Evolutionary conservation across 257 asterid genomes (phyloP).

Genomic region (Solanum lignicaule): DNA sequence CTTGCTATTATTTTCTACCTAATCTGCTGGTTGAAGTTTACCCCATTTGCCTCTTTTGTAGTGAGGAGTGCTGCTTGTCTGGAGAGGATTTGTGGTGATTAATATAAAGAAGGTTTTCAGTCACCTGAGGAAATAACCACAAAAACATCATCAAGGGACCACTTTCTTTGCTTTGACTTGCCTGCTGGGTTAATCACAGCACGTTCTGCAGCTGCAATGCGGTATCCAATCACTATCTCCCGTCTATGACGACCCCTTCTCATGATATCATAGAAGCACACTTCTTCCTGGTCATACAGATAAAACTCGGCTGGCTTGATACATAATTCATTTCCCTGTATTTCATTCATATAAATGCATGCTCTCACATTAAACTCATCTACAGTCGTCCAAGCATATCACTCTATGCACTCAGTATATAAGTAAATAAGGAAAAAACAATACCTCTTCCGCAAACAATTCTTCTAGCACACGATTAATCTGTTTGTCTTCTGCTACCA

Average conservation of each 20-base stretch:
- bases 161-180: slow-evolving; percentile 52
- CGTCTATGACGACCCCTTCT: slow-evolving; percentile 68
- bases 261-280: slow-evolving; percentile 78
- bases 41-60: not conserved
- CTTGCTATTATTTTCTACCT: not conserved
- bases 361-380: not conserved
- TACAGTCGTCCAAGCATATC: not conserved
- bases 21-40: not conserved
- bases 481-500: slow-evolving; percentile 99
- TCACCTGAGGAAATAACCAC: slow-evolving; percentile 68
- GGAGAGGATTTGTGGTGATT: not conserved
- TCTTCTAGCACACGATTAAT: slow-evolving; percentile 91
- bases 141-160: slow-evolving; percentile 84
- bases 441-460: slow-evolving; percentile 93
- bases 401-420: not conserved
- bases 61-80: not conserved
- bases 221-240: slow-evolving; percentile 81
- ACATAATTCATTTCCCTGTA: slow-evolving; percentile 95
- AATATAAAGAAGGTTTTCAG: slow-evolving; percentile 14
- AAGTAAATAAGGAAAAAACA: not conserved
- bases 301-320: slow-evolving; percentile 92
- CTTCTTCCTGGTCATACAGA: slow-evolving; percentile 86
- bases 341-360: not conserved
- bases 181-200: slow-evolving; percentile 74
- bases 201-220: slow-evolving; percentile 59